Base-by-base conservation (phyloP, 345 rosid genomes). In the Abelmoschus esculentus region DNA sequence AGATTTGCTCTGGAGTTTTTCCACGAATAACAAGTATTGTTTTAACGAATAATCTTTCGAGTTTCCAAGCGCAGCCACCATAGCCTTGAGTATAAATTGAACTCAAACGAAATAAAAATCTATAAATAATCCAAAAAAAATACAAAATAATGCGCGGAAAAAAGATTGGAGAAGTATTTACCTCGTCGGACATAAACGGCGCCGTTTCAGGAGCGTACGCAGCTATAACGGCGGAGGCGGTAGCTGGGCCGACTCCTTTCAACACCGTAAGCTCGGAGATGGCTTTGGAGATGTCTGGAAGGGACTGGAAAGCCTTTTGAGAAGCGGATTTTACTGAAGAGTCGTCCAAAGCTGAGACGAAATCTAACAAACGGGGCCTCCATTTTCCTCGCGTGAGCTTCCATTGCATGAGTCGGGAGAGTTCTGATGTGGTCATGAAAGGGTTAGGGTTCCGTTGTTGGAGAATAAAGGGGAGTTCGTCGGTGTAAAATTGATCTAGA, bases 351-450 rank as follows among this genome's bases (percentile, higher is more conserved):
- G 92, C 82, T 49, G 90, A 84, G 40, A 88, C 91, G 64, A 84
- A 86, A 58, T 83, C 86, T 76, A 89, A 79, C 75, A 89, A 80
- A 8, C 95, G 92, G 60, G 97, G 97, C 90, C 97, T 82, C 97
- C 97, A 93, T 72, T 93, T 93, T 0, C 97, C 96, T 36, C 98
- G 97, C 19, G 95, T 77, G 77, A 91, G 97, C 78, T 93, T 93
- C 98, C 98, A 93, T 62, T 76, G 83, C 95, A 93, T 86, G 76
- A 91, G 91, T 73, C 82, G 82, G 66, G 91, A 80, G 79, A 93
- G 97, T 78, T 93, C 98, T 29, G 87, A 47, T 34, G 81, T 81
- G 80, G 91, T 85, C 76, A 93, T 70, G 84, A 82, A 74, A 42
- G 97, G 96, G 69, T 77, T 83, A 85, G 97, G 96, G 87, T 84